phyloP scores from a whole-genome alignment of 768 basidiomycete genomes.

The Phlebiopsis gigantea region DNA sequence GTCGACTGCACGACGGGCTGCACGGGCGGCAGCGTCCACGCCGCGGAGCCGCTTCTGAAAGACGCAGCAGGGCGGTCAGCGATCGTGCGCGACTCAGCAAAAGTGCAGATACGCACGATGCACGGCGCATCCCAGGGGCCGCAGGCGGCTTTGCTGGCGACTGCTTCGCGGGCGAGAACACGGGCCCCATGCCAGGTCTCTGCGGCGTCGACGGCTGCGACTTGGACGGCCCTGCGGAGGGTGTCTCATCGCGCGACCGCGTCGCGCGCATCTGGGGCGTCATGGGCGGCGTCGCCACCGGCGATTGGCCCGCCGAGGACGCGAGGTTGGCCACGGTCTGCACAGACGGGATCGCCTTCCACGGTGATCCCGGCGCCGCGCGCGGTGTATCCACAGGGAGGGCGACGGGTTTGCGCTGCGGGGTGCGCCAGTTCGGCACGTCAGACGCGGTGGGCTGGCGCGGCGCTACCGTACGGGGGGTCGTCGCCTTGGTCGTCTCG shows the following conservation, averaged over 20 bases:
- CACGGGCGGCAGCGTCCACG: conserved; percentile 59
- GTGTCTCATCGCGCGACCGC: conserved; percentile 7
- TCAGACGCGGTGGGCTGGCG: conserved; percentile 1
- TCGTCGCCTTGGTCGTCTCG: conserved; percentile 27
- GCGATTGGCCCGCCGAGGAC: neutral
- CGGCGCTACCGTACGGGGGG: neutral
- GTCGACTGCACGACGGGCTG: conserved; percentile 35
- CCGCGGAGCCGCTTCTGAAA: conserved; percentile 32
- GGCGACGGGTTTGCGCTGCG: neutral
- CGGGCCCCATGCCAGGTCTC: conserved; percentile 50
- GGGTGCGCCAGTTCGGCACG: conserved; percentile 5
- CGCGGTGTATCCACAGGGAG: neutral
- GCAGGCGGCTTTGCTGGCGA: conserved; percentile 22
- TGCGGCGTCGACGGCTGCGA: conserved; percentile 21
- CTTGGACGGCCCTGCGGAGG: neutral
- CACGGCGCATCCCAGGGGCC: conserved; percentile 33
- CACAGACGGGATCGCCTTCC: conserved; percentile 2
- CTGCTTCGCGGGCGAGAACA: conserved; percentile 58
- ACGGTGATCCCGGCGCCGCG: conserved; percentile 5
- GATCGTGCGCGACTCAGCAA: neutral
- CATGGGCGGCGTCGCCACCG: conserved; percentile 13
- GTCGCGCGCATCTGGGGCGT: conserved; percentile 22
- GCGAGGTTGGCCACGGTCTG: neutral
- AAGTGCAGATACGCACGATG: conserved; percentile 39
- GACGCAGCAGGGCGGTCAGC: neutral